Evolutionary conservation across 169 alveolate genomes (phyloP), one percentile per base, ranked within the genome.

Genomic region (Theileria annulata): DNA sequence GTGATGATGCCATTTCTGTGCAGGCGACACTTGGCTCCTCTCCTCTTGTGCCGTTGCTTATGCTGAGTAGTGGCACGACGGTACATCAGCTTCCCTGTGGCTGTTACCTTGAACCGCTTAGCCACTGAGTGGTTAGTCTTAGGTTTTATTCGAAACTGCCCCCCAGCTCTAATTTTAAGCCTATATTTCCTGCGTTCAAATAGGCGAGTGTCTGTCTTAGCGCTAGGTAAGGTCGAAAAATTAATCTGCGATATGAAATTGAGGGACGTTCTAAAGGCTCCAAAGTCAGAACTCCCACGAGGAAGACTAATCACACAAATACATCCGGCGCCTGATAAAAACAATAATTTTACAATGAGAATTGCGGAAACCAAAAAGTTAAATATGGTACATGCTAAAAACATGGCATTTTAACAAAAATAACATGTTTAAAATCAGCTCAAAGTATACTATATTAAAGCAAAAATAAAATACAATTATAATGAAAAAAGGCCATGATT

Each of bases 91-190:
- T 92, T 92, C 33, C 96, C 96, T 23, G 93, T 89, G 25, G 92
- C 92, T 8, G 96, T 92, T 49, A 92, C 71, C 68, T 92, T 92
- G 81, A 92, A 92, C 17, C 96, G 68, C 69, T 92, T 92, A 2
- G 95, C 92, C 42, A 92, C 91, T 19, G 96, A 91, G 69, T 92
- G 87, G 68, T 88, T 86, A 23, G 96, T 91, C 62, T 92, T 92
- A 3, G 95, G 94, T 48, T 92, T 92, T 31, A 92, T 80, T 25
- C 92, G 84, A 47, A 84, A 84, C 63, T 84, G 75, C 13, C 90
- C 90, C 4, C 69, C 83, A 21, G 90, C 86, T 75, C 69, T 76
- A 48, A 77, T 62, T 72, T 77, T 84, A 54, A 84, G 79, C 30
- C 70, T 69, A 62, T 62, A 60, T 71, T 60, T 48, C 9, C 89